A percentile compares a stretch with the other conserved stretches of the same genome.
Evolutionary conservation across 2,329 filamentous ascomycete species (phyloP).

Genomic region (Pestalotiopsis fici): DNA sequence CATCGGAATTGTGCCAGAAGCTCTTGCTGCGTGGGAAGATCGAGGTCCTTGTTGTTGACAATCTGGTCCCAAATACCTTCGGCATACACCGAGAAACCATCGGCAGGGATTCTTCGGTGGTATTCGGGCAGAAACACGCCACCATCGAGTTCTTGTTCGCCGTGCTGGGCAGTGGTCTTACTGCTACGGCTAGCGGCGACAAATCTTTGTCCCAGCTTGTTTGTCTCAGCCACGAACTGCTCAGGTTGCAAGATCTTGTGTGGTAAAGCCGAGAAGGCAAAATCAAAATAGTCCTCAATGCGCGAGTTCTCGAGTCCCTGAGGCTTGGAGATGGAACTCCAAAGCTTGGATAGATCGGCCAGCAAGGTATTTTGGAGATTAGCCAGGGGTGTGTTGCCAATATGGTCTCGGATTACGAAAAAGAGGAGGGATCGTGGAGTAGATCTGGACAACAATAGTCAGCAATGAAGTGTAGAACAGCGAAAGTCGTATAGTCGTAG

Average conservation of each 20-base stretch:
- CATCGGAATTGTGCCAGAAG: constrained; percentile 95
- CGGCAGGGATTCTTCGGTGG: constrained; percentile 91
- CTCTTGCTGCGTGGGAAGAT: constrained; percentile 95
- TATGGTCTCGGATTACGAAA: constrained; percentile 97
- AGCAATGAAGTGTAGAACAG: constrained; percentile 15
- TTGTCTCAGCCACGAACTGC: constrained; percentile 80
- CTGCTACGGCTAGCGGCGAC: constrained; percentile 75
- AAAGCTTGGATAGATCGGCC: constrained; percentile 89
- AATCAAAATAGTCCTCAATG: constrained; percentile 98
- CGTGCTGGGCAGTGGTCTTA: constrained; percentile 58
- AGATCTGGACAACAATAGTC: constrained; percentile 52
- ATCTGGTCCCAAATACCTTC: constrained; percentile 98
- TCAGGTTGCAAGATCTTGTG: constrained; percentile 97
- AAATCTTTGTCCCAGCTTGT: constrained; percentile 80
- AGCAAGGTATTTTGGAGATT: constrained; percentile 90
- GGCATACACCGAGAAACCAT: constrained; percentile 94
- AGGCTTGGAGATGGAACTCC: constrained; percentile 91
- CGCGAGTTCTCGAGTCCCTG: constrained; percentile 81
- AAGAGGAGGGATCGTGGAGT: constrained; percentile 90
- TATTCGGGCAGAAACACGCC: constrained; percentile 92
- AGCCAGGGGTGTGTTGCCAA: constrained; percentile 85
- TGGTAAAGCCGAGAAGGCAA: constrained; percentile 91
- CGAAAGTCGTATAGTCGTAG: neutral
- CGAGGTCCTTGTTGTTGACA: constrained; percentile 96
- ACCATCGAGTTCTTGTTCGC: constrained; percentile 73